phyloP scores from a whole-genome alignment of 352 stramenopile genomes.

The Phytopythium vexans region DNA sequence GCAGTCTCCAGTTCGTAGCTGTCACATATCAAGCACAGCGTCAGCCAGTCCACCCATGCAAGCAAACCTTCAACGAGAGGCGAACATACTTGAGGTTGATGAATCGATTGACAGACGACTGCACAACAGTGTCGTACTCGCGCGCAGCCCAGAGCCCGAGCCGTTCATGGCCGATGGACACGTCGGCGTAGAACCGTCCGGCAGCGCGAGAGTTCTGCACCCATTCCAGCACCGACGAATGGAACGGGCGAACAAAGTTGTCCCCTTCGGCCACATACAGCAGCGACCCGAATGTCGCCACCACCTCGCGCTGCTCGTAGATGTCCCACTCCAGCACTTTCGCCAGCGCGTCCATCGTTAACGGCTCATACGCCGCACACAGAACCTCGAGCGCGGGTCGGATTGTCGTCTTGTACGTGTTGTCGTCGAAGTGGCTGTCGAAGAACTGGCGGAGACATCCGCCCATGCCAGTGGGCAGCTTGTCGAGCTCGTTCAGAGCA shows the following conservation, averaged over 20 bases:
- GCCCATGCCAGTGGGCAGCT: slow-evolving; percentile 57
- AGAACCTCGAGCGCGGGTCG: slow-evolving; percentile 67
- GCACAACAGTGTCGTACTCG: slow-evolving; percentile 49
- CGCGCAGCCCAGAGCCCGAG: slow-evolving; percentile 58
- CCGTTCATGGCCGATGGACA: slow-evolving; percentile 47
- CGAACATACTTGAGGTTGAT: slow-evolving; percentile 63
- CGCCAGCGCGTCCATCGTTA: slow-evolving; percentile 37
- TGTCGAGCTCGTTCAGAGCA: slow-evolving; percentile 40
- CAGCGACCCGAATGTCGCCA: slow-evolving; percentile 45
- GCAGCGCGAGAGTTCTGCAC: slow-evolving; percentile 50
- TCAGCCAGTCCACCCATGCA: not conserved
- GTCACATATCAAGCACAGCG: not conserved
- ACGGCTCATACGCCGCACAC: slow-evolving; percentile 63
- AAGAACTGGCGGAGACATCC: slow-evolving; percentile 74
- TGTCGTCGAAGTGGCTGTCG: slow-evolving; percentile 50
- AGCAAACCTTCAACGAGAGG: not conserved
- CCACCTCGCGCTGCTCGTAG: slow-evolving; percentile 62
- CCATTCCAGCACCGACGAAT: slow-evolving; percentile 74
- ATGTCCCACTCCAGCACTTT: slow-evolving; percentile 51
- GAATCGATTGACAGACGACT: slow-evolving; percentile 50
- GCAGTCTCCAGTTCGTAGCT: slow-evolving; percentile 61
- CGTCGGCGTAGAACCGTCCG: slow-evolving; percentile 48
- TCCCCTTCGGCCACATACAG: slow-evolving; percentile 38
- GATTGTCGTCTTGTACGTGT: slow-evolving; percentile 50
- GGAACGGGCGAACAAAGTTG: slow-evolving; percentile 45